Percentiles rank a stretch among this genome's conserved stretches.
These are phyloP conservation scores for Delonix regia DNA, from an alignment of 306 rosid genomes.

Conservation along the genomic window DNA sequence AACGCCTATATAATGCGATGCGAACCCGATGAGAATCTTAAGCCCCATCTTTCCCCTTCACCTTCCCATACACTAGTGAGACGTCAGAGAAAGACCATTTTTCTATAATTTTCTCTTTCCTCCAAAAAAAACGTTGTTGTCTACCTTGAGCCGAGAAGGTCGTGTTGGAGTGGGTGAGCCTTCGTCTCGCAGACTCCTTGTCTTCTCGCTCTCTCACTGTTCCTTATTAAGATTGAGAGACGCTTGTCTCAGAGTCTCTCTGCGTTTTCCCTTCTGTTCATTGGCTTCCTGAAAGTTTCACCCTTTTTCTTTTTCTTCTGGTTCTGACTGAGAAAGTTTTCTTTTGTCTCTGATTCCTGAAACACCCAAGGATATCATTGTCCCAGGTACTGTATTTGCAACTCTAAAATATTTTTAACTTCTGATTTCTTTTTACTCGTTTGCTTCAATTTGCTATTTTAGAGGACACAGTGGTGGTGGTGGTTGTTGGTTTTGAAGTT, in stretches of 20 bases:
- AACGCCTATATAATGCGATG: slow-evolving; percentile 1
- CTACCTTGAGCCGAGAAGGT: background rate
- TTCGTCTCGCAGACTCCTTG: background rate
- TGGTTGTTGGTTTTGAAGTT: background rate
- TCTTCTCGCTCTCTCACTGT: background rate
- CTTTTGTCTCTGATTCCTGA: background rate
- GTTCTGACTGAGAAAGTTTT: background rate
- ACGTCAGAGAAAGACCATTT: background rate
- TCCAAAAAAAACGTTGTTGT: background rate
- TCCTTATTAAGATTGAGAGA: slow-evolving; percentile 16
- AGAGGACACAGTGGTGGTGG: background rate
- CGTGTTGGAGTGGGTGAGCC: slow-evolving; percentile 14
- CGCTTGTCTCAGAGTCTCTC: background rate
- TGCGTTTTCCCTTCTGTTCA: background rate
- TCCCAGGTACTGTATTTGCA: background rate
- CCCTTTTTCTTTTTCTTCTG: background rate
- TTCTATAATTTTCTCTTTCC: background rate
- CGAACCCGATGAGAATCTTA: background rate
- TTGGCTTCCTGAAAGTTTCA: background rate
- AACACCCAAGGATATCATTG: background rate
- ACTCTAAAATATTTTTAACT: background rate
- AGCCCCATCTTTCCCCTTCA: background rate
- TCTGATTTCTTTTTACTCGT: background rate
- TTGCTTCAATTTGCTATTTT: slow-evolving; percentile 18
- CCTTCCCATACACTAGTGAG: background rate